These are phyloP conservation scores for Oenanthe sinensis DNA, from an alignment of 129 eudicot genomes.

Conservation along the genomic window DNA sequence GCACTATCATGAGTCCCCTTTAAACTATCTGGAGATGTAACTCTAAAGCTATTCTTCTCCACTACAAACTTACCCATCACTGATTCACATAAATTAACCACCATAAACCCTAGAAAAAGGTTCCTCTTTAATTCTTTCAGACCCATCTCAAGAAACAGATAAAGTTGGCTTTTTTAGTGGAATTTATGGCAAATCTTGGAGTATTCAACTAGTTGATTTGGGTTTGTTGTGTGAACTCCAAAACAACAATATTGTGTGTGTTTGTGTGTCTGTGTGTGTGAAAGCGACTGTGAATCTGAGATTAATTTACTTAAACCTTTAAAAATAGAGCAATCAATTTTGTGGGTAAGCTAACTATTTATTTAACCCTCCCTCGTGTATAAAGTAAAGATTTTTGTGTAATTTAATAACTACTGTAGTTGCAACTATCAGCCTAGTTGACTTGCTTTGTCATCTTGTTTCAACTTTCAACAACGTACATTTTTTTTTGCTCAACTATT, in stretches of 20 bases:
- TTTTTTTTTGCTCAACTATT: too few species aligned
- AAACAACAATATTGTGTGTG: background rate
- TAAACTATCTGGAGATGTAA: constrained; percentile 40
- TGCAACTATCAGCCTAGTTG: background rate
- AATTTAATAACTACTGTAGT: background rate
- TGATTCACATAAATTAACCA: constrained; percentile 19
- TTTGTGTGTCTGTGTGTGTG: background rate
- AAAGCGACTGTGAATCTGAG: constrained; percentile 2
- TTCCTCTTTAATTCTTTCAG: background rate
- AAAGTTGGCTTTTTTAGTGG: background rate
- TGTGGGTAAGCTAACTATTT: background rate
- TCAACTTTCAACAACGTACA: background rate
- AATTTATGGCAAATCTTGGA: background rate
- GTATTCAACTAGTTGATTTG: background rate
- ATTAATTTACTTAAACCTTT: background rate
- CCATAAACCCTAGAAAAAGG: constrained; percentile 14
- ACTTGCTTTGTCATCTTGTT: background rate
- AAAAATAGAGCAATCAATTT: constrained; percentile 1
- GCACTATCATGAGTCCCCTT: constrained; percentile 48
- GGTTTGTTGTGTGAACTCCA: background rate
- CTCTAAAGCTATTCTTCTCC: constrained; percentile 50
- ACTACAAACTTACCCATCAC: constrained; percentile 47
- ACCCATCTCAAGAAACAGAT: constrained; percentile 4
- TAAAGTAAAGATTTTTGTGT: background rate
- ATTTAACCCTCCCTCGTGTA: background rate